Evolutionary conservation across 139 green algal genomes (phyloP), one percentile per base, ranked within the genome.

Genomic region (Diplosphaera chodatii): DNA sequence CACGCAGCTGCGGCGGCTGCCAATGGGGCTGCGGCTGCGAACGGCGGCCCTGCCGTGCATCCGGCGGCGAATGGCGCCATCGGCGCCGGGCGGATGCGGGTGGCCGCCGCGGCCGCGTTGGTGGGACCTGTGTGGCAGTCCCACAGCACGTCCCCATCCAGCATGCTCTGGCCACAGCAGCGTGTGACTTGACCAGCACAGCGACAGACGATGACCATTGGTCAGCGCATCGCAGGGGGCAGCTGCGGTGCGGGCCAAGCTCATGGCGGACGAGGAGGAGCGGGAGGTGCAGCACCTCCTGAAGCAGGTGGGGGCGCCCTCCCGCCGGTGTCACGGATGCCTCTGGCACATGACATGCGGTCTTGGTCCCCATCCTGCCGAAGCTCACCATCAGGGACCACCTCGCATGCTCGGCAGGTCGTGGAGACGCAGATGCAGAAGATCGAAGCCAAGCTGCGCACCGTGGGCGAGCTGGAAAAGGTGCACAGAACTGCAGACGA

Each of bases 241-340:
- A 5, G 88, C 90, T 2, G 90, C 90, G 15, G 81, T 90, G 93
- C 89, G 5, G 23, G 70, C 73, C 27, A 86, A 82, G 66, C 48
- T 88, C 48, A 64, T 85, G 69, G 79, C 74, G 48, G 65, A 73
- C 15, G 55, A 40, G 32, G 70, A 76, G 56, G 75, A 73, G 37
- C 28, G 29, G 0, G 65, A 80, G 22, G n/a, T 66, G 8, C 55
- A 59, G 55, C 55, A 59, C 8, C 56, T 73, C 23, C 65, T 69
- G 2, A n/a, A 28, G 22, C 21, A 59, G 48, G 29, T 67, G 63
- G n/a, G n/a, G n/a, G n/a, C n/a, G n/a, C n/a, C n/a, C n/a, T n/a
- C n/a, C n/a, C n/a, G n/a, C n/a, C n/a, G n/a, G n/a, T n/a, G n/a
- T n/a, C n/a, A n/a, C n/a, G n/a, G n/a, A n/a, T n/a, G n/a, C n/a